Conservation (phyloP, 176 grass and related monocot genomes). For the Cenchrus purpureus region DNA sequence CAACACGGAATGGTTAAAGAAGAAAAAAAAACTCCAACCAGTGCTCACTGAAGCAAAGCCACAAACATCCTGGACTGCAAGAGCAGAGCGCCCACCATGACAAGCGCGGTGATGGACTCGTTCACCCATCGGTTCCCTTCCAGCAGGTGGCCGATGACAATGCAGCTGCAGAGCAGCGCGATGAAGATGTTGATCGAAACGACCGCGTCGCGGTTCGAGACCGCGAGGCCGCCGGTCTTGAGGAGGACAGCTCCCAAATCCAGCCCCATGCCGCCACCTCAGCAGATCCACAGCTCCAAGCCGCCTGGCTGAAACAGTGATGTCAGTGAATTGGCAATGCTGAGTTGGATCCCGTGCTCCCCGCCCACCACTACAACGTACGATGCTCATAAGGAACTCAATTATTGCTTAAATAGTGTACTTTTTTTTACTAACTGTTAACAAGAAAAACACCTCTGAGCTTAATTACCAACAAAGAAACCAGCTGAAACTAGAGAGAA, state of each 20-base stretch:
- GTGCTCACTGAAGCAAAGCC: constrained; percentile 7
- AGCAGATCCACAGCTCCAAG: constrained; percentile 33
- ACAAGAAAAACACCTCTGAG: neutral
- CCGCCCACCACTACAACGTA: neutral
- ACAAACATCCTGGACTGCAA: constrained; percentile 8
- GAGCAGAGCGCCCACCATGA: constrained; percentile 56
- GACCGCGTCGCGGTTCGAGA: constrained; percentile 60
- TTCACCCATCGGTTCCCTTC: constrained; percentile 93
- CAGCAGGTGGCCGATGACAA: constrained; percentile 85
- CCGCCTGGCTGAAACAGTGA: neutral
- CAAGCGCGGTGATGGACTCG: constrained; percentile 80
- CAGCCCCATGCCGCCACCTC: constrained; percentile 42
- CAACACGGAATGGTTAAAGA: neutral
- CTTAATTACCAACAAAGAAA: neutral
- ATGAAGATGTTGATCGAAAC: constrained; percentile 93
- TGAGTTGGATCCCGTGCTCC: neutral
- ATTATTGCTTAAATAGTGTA: constrained; percentile 28
- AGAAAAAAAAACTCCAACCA: neutral
- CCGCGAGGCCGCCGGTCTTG: constrained; percentile 17
- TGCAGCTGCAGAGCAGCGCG: constrained; percentile 81
- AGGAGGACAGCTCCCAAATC: constrained; percentile 52
- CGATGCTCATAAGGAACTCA: neutral
- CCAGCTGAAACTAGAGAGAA: neutral
- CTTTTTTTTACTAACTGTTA: neutral
- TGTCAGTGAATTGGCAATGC: neutral